Percentiles rank a stretch among this genome's conserved stretches.
Evolutionary conservation across 1,139 yeast species (phyloP).

Genomic region (Kurtzmaniella quercitrusa): DNA sequence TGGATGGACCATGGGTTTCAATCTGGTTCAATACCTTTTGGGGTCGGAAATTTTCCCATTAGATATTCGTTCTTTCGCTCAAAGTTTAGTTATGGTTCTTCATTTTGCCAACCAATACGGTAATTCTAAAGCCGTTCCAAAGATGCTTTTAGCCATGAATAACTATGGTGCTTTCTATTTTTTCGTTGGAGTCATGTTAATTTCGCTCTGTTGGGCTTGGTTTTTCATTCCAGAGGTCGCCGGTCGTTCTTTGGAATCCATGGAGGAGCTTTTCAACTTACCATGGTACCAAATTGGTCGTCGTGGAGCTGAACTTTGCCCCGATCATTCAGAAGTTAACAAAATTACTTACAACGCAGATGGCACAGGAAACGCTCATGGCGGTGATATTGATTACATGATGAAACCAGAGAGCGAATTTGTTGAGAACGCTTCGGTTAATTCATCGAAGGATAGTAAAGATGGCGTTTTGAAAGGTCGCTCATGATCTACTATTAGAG

Average conservation of each 20-base stretch:
- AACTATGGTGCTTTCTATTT: conserved; percentile 54
- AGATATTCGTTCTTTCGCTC: conserved; percentile 50
- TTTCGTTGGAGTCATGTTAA: conserved; percentile 40
- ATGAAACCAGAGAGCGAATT: conserved; percentile 3
- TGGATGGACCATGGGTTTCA: conserved; percentile 65
- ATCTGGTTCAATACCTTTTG: conserved; percentile 53
- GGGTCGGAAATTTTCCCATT: conserved; percentile 60
- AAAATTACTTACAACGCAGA: conserved; percentile 18
- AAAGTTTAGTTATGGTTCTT: conserved; percentile 51
- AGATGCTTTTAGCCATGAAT: conserved; percentile 44
- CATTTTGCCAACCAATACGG: conserved; percentile 61
- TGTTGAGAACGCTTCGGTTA: conserved; percentile 2
- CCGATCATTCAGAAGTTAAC: conserved; percentile 48
- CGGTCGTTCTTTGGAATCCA: conserved; percentile 51
- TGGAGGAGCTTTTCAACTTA: conserved; percentile 53
- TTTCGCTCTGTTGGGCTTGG: conserved; percentile 47
- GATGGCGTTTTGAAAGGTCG: neutral
- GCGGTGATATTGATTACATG: conserved; percentile 12
- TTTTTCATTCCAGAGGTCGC: conserved; percentile 52
- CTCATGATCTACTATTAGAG: neutral
- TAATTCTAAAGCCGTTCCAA: conserved; percentile 54
- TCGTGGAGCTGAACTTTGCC: conserved; percentile 47
- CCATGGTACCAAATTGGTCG: conserved; percentile 60
- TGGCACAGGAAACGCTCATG: conserved; percentile 13
- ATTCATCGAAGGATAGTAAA: neutral